Conservation (phyloP, 2,329 filamentous ascomycete species). For the Epichloe coenophiala region DNA sequence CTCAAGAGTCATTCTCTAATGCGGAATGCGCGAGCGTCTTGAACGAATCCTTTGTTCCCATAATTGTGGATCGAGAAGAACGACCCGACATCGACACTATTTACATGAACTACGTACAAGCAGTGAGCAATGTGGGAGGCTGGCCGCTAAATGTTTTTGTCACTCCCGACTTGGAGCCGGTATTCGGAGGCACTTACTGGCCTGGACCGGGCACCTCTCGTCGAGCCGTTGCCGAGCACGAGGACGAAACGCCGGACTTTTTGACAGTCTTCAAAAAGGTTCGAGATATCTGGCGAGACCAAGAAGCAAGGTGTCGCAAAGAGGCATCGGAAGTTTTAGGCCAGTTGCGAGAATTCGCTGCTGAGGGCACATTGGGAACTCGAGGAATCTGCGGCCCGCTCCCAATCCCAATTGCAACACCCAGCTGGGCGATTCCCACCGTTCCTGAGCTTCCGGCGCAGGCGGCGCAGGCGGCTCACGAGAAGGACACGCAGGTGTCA, state of each 20-base stretch:
- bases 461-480: conserved; percentile 8
- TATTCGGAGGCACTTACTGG: conserved; percentile 96
- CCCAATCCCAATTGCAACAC: conserved; percentile 15
- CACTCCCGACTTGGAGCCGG: conserved; percentile 80
- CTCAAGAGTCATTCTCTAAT: conserved; percentile 81
- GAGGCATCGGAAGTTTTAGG: conserved; percentile 72
- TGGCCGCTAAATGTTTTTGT: conserved; percentile 97
- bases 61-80: conserved; percentile 89
- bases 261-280: conserved; percentile 74
- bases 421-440: conserved; percentile 18
- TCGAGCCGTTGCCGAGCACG: conserved; percentile 23
- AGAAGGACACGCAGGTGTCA: conserved; percentile 23
- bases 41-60: conserved; percentile 78
- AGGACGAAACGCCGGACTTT: conserved; percentile 59
- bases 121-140: conserved; percentile 76
- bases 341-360: conserved; percentile 75
- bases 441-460: conserved; percentile 12
- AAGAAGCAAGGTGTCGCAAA: conserved; percentile 68
- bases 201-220: conserved; percentile 55
- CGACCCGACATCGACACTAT: conserved; percentile 88
- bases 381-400: conserved; percentile 19
- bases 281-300: conserved; percentile 60
- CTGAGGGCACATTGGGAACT: conserved; percentile 63
- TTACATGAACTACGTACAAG: conserved; percentile 97
- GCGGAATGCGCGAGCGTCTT: conserved; percentile 66